Conservation (phyloP, 23 red algal species). For the Chondrus crispus region DNA sequence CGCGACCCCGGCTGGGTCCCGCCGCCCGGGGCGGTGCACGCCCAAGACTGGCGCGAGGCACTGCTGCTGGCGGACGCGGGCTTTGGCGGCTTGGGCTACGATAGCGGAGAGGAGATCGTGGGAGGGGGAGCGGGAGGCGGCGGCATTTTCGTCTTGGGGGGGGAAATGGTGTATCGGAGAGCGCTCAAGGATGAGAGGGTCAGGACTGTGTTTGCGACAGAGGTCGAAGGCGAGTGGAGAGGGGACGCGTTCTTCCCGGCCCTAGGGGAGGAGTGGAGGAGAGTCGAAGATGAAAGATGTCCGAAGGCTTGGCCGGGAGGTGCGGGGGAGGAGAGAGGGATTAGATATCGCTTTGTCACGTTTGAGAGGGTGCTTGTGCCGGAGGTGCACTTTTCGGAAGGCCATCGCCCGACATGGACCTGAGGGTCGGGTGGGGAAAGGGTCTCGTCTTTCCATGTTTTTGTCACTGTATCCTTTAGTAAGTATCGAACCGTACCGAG, state of each 20-base stretch:
- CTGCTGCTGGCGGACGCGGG: constrained; percentile 42
- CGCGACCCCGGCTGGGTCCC: constrained; percentile 2
- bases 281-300: background rate
- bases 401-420: too few relatives aligned
- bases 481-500: constrained; percentile 76
- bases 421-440: too few relatives aligned
- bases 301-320: background rate
- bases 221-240: constrained; percentile 27
- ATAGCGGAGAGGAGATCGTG: background rate
- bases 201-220: constrained; percentile 42
- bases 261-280: background rate
- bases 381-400: too few relatives aligned
- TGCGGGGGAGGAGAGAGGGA: background rate
- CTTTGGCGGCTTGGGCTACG: constrained; percentile 39
- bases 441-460: background rate
- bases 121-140: background rate
- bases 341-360: background rate
- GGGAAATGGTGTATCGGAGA: constrained; percentile 62
- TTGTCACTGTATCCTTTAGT: constrained; percentile 18
- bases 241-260: constrained; percentile 42
- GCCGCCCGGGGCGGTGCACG: constrained; percentile 48
- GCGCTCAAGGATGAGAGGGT: constrained; percentile 21
- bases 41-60: constrained; percentile 54
- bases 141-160: constrained; percentile 80
- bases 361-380: background rate